Percentiles rank a stretch among this genome's conserved stretches.
Conservation (phyloP, 176 grass and related monocot genomes). For the Oryza nivara region DNA sequence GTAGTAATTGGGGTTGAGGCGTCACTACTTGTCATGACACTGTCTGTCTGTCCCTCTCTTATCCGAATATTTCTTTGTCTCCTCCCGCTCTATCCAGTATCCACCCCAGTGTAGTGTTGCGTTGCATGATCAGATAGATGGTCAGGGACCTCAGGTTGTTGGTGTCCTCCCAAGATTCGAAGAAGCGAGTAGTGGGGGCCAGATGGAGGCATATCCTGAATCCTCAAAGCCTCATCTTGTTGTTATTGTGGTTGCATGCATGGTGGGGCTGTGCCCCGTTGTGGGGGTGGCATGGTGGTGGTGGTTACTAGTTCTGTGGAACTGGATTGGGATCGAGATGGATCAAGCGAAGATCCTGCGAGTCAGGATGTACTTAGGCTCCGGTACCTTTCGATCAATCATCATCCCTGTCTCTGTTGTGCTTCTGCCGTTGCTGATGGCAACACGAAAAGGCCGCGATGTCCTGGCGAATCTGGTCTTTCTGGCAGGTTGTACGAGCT, state of each 20-base stretch:
- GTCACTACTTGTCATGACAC: constrained; percentile 62
- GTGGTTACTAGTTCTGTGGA: constrained; percentile 35
- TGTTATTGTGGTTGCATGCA: constrained; percentile 27
- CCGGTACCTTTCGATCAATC: neutral
- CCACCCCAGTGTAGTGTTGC: constrained; percentile 43
- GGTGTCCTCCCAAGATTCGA: constrained; percentile 59
- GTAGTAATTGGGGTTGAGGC: constrained; percentile 27
- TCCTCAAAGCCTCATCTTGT: constrained; percentile 24
- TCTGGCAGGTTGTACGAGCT: neutral
- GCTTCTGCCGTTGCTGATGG: constrained; percentile 9
- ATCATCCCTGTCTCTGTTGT: constrained; percentile 14
- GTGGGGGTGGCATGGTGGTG: constrained; percentile 40
- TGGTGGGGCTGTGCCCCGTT: constrained; percentile 42
- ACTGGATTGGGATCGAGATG: constrained; percentile 1
- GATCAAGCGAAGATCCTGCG: constrained; percentile 15
- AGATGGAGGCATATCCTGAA: constrained; percentile 57
- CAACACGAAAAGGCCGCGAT: neutral
- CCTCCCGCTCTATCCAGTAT: constrained; percentile 40
- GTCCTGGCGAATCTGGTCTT: neutral
- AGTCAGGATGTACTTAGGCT: neutral
- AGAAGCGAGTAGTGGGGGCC: constrained; percentile 48
- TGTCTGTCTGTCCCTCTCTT: constrained; percentile 57
- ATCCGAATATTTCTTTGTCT: constrained; percentile 55
- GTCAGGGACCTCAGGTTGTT: constrained; percentile 48
- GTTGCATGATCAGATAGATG: constrained; percentile 49